Percentiles rank a stretch among this genome's conserved stretches.
Conservation (phyloP, 2,329 filamentous ascomycete genomes). For the Tolypocladium pustulatum region DNA sequence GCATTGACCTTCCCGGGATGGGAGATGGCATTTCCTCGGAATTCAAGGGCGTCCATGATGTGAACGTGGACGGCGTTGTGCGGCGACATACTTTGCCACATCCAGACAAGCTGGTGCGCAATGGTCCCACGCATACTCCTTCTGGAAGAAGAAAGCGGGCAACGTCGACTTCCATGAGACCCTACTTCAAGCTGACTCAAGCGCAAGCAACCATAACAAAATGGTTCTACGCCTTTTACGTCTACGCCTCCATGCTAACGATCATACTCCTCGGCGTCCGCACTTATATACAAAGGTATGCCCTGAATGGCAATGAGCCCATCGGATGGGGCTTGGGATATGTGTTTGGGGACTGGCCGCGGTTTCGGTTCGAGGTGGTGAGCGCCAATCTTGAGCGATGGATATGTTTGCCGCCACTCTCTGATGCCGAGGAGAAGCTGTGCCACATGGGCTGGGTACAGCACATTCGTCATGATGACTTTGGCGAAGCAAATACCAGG, state of each 20-base stretch:
- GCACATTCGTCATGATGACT: conserved; percentile 47
- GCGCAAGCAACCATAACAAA: conserved; percentile 66
- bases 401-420: conserved; percentile 56
- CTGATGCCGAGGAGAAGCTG: conserved; percentile 18
- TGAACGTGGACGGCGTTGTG: conserved; percentile 9
- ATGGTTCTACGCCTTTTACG: conserved; percentile 73
- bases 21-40: conserved; percentile 9
- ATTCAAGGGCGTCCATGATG: conserved; percentile 8
- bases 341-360: conserved; percentile 66
- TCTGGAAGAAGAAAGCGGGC: conserved; percentile 57
- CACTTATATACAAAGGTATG: conserved; percentile 54
- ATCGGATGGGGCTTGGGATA: conserved; percentile 91
- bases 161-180: conserved; percentile 52
- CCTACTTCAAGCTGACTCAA: conserved; percentile 72
- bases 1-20: conserved; percentile 3
- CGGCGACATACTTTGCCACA: conserved; percentile 45
- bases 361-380: conserved; percentile 62
- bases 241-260: conserved; percentile 56
- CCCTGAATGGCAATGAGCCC: conserved; percentile 65
- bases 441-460: conserved; percentile 51
- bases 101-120: conserved; percentile 19
- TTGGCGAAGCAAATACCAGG: conserved; percentile 75
- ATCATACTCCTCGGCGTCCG: conserved; percentile 65
- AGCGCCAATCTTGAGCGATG: conserved; percentile 60
- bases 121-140: conserved; percentile 42